These are phyloP conservation scores for Phallus indusiatus DNA, from an alignment of 768 basidiomycete genomes.

Conservation along the genomic window DNA sequence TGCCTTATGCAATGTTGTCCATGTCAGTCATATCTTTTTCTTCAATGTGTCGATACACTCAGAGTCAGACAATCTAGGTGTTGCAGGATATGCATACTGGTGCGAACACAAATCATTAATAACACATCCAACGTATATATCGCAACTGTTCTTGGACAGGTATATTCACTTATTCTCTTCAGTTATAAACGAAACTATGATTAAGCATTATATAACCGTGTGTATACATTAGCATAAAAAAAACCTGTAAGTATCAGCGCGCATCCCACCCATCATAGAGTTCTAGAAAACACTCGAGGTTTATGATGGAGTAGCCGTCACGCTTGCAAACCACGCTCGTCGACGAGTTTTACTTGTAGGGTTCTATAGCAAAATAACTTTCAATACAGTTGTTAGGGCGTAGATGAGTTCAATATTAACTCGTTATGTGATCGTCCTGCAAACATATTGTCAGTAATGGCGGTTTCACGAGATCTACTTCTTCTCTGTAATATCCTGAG, in stretches of 20 bases:
- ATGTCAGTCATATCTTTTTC: no score
- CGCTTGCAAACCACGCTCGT: constrained; percentile 35
- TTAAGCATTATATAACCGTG: neutral
- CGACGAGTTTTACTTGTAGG: constrained; percentile 70
- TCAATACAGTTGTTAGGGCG: neutral
- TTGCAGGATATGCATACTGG: no score
- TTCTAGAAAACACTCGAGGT: neutral
- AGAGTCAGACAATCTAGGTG: no score
- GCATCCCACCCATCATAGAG: neutral
- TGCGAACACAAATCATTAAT: no score
- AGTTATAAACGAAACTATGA: no score
- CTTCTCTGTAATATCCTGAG: neutral
- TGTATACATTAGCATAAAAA: neutral
- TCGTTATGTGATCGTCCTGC: constrained; percentile 71
- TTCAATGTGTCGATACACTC: no score
- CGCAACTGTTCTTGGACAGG: no score
- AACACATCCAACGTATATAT: no score
- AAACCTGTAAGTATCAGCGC: neutral
- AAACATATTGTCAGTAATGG: neutral
- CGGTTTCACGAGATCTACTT: neutral
- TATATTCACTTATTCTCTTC: no score
- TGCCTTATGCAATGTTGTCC: no score
- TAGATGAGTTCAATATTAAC: constrained; percentile 33
- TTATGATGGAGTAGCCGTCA: constrained; percentile 6
- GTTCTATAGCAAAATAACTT: constrained; percentile 41